A percentile compares a stretch with the other conserved stretches of the same genome.
Conservation (phyloP, 768 basidiomycete genomes). For the Leucosporidium creatinivorum region DNA sequence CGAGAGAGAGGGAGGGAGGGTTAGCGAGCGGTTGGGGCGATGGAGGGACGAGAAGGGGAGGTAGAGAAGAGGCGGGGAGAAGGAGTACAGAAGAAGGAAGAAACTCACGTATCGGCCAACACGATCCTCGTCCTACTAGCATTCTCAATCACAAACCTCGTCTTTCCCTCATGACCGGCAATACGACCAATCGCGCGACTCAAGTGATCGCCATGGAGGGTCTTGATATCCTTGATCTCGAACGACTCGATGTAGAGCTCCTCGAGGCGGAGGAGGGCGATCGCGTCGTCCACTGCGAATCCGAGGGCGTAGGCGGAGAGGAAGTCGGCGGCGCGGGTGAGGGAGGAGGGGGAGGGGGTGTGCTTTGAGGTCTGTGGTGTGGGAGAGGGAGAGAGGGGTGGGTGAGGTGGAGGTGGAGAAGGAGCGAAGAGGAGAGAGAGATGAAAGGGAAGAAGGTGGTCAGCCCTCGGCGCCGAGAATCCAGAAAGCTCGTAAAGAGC, state of each 20-base stretch:
- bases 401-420: background rate
- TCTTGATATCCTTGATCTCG: conserved; percentile 98
- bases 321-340: conserved; percentile 97
- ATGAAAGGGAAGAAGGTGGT: background rate
- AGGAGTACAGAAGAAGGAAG: background rate
- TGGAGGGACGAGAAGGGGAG: background rate
- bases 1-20: background rate
- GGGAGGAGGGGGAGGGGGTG: conserved; percentile 45
- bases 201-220: conserved; percentile 91
- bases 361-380: conserved; percentile 71
- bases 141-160: conserved; percentile 98
- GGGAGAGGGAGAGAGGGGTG: background rate
- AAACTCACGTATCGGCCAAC: conserved; percentile 84
- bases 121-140: conserved; percentile 95
- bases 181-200: conserved; percentile 99
- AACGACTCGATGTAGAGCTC: conserved; percentile 69
- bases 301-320: conserved; percentile 89
- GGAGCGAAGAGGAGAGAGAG: background rate
- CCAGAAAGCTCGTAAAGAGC: background rate
- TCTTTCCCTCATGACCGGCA: conserved; percentile 97
- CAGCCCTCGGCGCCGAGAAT: background rate
- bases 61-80: conserved; percentile 19
- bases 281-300: conserved; percentile 95
- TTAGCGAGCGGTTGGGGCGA: too few relatives aligned
- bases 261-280: conserved; percentile 85